phyloP scores from a whole-genome alignment of 345 rosid genomes.

The Populus tremula region DNA sequence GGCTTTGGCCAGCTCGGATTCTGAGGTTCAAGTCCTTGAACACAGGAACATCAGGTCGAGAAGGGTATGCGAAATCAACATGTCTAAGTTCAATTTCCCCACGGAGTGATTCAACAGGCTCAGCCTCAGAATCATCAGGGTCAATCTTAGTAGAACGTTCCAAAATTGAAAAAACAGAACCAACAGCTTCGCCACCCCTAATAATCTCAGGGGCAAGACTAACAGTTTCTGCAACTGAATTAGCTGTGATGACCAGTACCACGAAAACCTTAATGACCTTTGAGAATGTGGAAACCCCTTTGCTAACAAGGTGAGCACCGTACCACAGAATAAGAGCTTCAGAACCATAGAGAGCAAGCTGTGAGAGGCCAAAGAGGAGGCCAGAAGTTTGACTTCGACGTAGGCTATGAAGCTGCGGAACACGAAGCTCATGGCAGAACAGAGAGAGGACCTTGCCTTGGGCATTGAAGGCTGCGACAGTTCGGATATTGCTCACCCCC shows the following conservation, averaged over 20 bases:
- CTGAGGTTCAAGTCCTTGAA: conserved; percentile 79
- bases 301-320: conserved; percentile 83
- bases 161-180: conserved; percentile 84
- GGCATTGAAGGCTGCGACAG: conserved; percentile 97
- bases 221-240: conserved; percentile 98
- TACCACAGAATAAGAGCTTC: conserved; percentile 99
- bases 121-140: conserved; percentile 89
- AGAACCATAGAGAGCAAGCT: conserved; percentile 87
- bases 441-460: conserved; percentile 81
- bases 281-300: conserved; percentile 87
- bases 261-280: conserved; percentile 98
- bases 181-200: conserved; percentile 95
- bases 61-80: conserved; percentile 93
- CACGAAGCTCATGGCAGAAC: conserved; percentile 73
- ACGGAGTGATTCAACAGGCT: conserved; percentile 71
- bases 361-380: conserved; percentile 89
- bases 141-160: conserved; percentile 81
- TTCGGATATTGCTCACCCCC: conserved; percentile 97
- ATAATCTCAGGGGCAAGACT: conserved; percentile 99
- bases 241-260: conserved; percentile 88
- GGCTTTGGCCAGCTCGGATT: conserved; percentile 95
- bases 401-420: conserved; percentile 75
- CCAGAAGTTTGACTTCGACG: conserved; percentile 84
- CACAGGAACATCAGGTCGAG: conserved; percentile 78
- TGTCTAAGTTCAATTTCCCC: conserved; percentile 96